Evolutionary conservation across 768 basidiomycete species (phyloP), one percentile per base, ranked within the genome.

Genomic region (Amanita jacksonii): DNA sequence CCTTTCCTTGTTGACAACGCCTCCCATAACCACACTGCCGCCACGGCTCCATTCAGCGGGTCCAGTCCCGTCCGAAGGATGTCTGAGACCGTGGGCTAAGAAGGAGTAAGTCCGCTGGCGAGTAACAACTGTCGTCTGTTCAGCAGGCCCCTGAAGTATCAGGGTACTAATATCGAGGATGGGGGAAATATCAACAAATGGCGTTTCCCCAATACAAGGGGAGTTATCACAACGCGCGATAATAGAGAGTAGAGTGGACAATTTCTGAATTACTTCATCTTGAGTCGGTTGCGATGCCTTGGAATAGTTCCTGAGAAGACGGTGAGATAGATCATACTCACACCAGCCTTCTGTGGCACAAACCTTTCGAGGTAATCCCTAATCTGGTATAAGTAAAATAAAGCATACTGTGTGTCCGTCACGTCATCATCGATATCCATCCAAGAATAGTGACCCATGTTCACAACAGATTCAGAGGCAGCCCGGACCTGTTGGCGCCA

Each of bases 1-100:
- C 44, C 85, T 69, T 49, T 81, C 72, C 30, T 54, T 58, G 50
- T 82, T 73, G 8, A 55, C 63, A 48, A 84, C 57, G 3, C 77
- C 80, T 16, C 59, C 60, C 40, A 69, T 64, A 6, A 77, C 55
- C 5, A 76, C 50, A 19, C 71, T 59, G 5, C 59, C 47, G 3
- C 64, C 50, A 24, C 60, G 49, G 3, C 63, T 59, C n/a, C 65
- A 46, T 16, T 57, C 49, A 1, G 60, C 56, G 9, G 57, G 51
- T 23, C 61, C 56, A 25, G 66, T 43, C 31, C 56, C 51, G 9
- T 51, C 54, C 23, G 55, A 55, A 51, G 73, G 66, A 46, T 78
- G 74, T 42, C 61, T 63, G 19, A 81, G 56, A 32, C 69, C 60
- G 22, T 51, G 52, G 13, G 55, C 53, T 19, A 81, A 56, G 4